These are phyloP conservation scores for Trichothecium sympodiale DNA, from an alignment of 2,329 filamentous ascomycete species.

Conservation along the genomic window DNA sequence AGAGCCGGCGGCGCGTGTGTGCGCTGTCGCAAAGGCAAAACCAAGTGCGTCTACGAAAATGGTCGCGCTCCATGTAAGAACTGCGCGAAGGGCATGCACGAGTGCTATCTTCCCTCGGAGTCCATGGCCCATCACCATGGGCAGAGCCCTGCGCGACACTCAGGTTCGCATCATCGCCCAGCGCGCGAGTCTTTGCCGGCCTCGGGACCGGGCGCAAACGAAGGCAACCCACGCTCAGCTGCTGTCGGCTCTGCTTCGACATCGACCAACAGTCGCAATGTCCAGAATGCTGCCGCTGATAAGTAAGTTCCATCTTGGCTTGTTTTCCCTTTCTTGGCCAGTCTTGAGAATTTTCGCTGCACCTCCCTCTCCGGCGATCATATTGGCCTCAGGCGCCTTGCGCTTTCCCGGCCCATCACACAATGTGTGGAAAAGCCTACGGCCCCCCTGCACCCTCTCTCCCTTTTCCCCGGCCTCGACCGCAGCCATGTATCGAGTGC, in stretches of 20 bases:
- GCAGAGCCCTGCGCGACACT: constrained; percentile 42
- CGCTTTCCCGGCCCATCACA: too few relatives aligned
- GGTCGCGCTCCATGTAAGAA: constrained; percentile 52
- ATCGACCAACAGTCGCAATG: constrained; percentile 34
- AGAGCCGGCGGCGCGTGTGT: constrained; percentile 51
- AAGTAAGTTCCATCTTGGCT: constrained; percentile 37
- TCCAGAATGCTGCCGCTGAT: constrained; percentile 31
- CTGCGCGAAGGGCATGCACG: constrained; percentile 53
- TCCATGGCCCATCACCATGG: constrained; percentile 48
- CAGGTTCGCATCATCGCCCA: constrained; percentile 32
- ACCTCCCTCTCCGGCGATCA: too few relatives aligned
- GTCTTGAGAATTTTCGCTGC: too few relatives aligned
- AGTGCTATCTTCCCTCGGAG: constrained; percentile 51
- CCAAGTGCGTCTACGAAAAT: constrained; percentile 53
- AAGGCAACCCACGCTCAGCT: constrained; percentile 29
- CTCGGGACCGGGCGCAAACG: constrained; percentile 35
- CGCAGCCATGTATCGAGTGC: too few relatives aligned
- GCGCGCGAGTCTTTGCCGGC: constrained; percentile 43
- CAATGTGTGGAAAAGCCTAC: too few relatives aligned
- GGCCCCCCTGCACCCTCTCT: too few relatives aligned
- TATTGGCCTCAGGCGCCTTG: too few relatives aligned
- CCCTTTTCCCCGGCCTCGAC: too few relatives aligned
- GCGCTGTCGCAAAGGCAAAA: constrained; percentile 53
- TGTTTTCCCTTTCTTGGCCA: constrained; percentile 4
- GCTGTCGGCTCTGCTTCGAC: constrained; percentile 29